Evolutionary conservation across 441 rosid genomes (phyloP).

Genomic region (Eugenia klotzschiana): DNA sequence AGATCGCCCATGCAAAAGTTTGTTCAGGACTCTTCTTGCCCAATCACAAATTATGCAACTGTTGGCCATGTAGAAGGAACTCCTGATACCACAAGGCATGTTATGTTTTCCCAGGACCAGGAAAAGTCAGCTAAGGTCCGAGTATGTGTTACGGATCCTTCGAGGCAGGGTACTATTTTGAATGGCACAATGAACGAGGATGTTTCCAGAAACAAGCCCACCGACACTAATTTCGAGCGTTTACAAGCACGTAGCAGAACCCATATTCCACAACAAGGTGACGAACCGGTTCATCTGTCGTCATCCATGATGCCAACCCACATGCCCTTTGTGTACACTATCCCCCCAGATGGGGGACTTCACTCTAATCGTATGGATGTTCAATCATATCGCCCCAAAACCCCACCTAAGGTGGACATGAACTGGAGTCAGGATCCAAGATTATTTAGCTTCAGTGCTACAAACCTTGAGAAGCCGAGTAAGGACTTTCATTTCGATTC

Average conservation of each 20-base stretch:
- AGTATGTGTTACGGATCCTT: not conserved
- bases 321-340: not conserved
- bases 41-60: not conserved
- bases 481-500: not conserved
- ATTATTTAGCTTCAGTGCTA: not conserved
- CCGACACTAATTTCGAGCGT: not conserved
- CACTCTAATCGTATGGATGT: not conserved
- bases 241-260: not conserved
- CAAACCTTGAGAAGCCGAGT: not conserved
- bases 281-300: not conserved
- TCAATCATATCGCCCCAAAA: not conserved
- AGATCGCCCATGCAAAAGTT: not conserved
- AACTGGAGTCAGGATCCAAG: not conserved
- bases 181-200: not conserved
- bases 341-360: not conserved
- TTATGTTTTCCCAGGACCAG: not conserved
- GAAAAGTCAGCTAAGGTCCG: not conserved
- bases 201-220: not conserved
- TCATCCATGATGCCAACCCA: not conserved
- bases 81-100: not conserved
- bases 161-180: not conserved
- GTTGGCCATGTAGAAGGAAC: not conserved
- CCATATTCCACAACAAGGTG: not conserved
- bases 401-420: not conserved
- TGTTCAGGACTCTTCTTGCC: not conserved